phyloP scores from a whole-genome alignment of 805 yeast species.

The Ogataea nonfermentans region DNA sequence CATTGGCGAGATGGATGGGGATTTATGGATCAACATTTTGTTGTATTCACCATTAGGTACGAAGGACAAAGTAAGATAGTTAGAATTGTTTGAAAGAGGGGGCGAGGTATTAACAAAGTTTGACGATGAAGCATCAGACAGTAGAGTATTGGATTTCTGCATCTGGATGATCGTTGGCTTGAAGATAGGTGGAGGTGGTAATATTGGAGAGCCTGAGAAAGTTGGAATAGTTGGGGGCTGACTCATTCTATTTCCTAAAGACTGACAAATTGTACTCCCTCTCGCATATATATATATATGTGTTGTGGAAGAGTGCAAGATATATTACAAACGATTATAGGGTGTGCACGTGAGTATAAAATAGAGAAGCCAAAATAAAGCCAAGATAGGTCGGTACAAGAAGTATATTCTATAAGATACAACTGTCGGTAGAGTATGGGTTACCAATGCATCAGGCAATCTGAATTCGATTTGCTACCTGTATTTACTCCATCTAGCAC shows the following conservation, averaged over 20 bases:
- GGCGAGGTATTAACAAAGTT: constrained; percentile 8
- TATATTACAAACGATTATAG: too few relatives aligned
- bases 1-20: constrained; percentile 37
- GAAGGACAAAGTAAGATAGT: constrained; percentile 32
- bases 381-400: too few relatives aligned
- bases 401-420: too few relatives aligned
- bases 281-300: too few relatives aligned
- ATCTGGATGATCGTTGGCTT: constrained; percentile 47
- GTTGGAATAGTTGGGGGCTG: not conserved
- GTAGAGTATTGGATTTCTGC: constrained; percentile 26
- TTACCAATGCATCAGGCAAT: too few relatives aligned
- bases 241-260: not conserved
- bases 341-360: too few relatives aligned
- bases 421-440: too few relatives aligned
- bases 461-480: too few relatives aligned
- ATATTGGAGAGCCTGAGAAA: constrained; percentile 5
- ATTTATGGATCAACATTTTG: constrained; percentile 24
- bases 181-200: constrained; percentile 48
- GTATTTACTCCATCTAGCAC: too few relatives aligned
- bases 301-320: too few relatives aligned
- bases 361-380: too few relatives aligned
- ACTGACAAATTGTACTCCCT: not conserved
- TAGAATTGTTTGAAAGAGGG: constrained; percentile 19
- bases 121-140: constrained; percentile 5
- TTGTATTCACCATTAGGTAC: constrained; percentile 29